Base-by-base conservation (phyloP, 805 yeast genomes). In the Saturnispora hagleri region DNA sequence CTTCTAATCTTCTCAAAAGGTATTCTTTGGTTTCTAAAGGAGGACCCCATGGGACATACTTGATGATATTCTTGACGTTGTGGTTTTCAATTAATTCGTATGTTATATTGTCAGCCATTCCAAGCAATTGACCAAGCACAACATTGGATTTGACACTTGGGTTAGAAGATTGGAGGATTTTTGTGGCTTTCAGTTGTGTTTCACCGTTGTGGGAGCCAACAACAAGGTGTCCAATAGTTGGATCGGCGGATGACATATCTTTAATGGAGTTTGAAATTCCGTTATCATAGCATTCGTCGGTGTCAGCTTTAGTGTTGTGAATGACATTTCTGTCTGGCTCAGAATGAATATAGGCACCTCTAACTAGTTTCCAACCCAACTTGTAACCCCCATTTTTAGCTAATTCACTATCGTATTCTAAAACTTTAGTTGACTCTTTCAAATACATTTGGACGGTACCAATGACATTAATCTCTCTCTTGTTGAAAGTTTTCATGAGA, bases 21-120 rank as follows among this genome's bases (percentile, higher is more conserved):
- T 90, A 90, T 60, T 88, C 96, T 71, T 87, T 89, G 53, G 97
- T 89, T 70, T 91, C 97, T 59, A 80, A 70, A 51, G 96, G 95
- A 34, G 97, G 97, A 9, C 97, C 97, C 97, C 97, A 90, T 17
- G 97, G 95, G 56, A 90, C 97, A 65, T 91, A 90, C 71, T 91
- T 91, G 70, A 91, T 83, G 50, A 90, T 83, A 62, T 88, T 88
- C 55, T 76, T 80, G 44, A 79, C 86, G 44, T 79, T 74, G 58
- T 85, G 79, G 46, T 81, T 73, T 41, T 74, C 69, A 52, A 87
- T 79, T 62, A 90, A 75, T 58, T 86, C 88, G 65, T 77, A 76
- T 26, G 97, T 88, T 55, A 87, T 79, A 61, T 85, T 84, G 68
- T 90, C 98, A 48, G 96, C 95, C 97, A 90, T 91, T 36, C 98